A percentile compares a stretch with the other conserved stretches of the same genome.
These are phyloP conservation scores for Diaporthe citri DNA, from an alignment of 2,329 filamentous ascomycete genomes.

Conservation along the genomic window DNA sequence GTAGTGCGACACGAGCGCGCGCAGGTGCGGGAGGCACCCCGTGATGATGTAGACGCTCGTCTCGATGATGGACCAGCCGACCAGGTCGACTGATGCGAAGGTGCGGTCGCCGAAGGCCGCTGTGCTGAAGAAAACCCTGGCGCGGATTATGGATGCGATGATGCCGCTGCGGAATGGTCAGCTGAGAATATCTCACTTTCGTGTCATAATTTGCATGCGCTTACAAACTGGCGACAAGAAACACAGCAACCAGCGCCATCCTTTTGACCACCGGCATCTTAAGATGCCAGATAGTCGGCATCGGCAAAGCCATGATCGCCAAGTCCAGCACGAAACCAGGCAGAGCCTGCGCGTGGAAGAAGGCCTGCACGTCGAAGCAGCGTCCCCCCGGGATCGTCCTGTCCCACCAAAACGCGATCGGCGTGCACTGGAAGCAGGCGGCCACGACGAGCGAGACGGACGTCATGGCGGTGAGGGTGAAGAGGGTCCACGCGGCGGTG, in stretches of 20 bases:
- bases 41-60: slow-evolving; percentile 46
- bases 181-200: neutral
- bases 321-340: slow-evolving; percentile 46
- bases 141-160: slow-evolving; percentile 43
- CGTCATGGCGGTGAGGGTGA: slow-evolving; percentile 42
- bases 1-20: slow-evolving; percentile 42
- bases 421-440: slow-evolving; percentile 52
- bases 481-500: slow-evolving; percentile 39
- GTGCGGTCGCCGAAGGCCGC: slow-evolving; percentile 43
- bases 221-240: slow-evolving; percentile 47
- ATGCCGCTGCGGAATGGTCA: slow-evolving; percentile 42
- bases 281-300: slow-evolving; percentile 47
- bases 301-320: slow-evolving; percentile 45
- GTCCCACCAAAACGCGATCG: slow-evolving; percentile 59
- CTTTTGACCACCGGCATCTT: slow-evolving; percentile 45
- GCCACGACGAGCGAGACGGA: slow-evolving; percentile 44
- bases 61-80: slow-evolving; percentile 46
- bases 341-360: slow-evolving; percentile 46
- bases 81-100: slow-evolving; percentile 43
- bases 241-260: slow-evolving; percentile 45
- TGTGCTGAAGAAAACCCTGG: slow-evolving; percentile 42
- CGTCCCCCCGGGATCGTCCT: slow-evolving; percentile 53
- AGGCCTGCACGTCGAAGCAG: slow-evolving; percentile 49
- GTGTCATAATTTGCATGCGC: neutral
- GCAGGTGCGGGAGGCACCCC: slow-evolving; percentile 44